phyloP scores from a whole-genome alignment of 345 rosid genomes.

The Lenwebbia sp. region DNA sequence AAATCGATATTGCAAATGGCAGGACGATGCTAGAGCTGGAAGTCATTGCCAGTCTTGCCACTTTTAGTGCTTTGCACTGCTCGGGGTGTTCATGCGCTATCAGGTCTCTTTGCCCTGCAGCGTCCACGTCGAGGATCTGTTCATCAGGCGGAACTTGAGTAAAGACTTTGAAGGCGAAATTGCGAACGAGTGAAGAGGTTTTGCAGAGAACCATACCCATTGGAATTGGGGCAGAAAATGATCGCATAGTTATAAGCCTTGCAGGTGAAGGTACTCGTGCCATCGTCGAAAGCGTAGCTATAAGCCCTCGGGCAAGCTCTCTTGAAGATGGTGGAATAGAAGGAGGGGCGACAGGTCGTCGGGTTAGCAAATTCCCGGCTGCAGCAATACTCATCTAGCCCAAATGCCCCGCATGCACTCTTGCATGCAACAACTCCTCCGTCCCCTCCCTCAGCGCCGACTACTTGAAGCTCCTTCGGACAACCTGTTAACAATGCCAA shows the following conservation, averaged over 20 bases:
- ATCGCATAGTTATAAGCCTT: constrained; percentile 63
- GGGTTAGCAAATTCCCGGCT: constrained; percentile 89
- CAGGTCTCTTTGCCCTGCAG: constrained; percentile 23
- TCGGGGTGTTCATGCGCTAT: constrained; percentile 9
- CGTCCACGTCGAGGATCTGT: background rate
- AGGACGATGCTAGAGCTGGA: constrained; percentile 36
- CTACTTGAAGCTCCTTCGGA: constrained; percentile 89
- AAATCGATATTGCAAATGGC: constrained; percentile 17
- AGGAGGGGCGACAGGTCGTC: constrained; percentile 58
- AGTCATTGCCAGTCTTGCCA: constrained; percentile 5
- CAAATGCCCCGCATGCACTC: constrained; percentile 87
- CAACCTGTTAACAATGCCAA: constrained; percentile 29
- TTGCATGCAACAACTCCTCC: constrained; percentile 61
- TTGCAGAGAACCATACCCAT: constrained; percentile 12
- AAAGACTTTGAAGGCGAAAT: background rate
- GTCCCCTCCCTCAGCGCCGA: constrained; percentile 28
- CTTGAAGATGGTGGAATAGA: constrained; percentile 68
- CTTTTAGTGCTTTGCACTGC: constrained; percentile 9
- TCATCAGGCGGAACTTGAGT: background rate
- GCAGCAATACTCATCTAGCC: constrained; percentile 81
- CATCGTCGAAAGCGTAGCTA: constrained; percentile 75
- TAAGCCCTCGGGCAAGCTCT: constrained; percentile 85
- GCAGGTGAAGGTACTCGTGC: constrained; percentile 84
- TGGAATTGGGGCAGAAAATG: constrained; percentile 57
- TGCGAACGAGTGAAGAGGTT: background rate